Evolutionary conservation across 352 stramenopile genomes (phyloP).

Genomic region (Phytophthora idaei): DNA sequence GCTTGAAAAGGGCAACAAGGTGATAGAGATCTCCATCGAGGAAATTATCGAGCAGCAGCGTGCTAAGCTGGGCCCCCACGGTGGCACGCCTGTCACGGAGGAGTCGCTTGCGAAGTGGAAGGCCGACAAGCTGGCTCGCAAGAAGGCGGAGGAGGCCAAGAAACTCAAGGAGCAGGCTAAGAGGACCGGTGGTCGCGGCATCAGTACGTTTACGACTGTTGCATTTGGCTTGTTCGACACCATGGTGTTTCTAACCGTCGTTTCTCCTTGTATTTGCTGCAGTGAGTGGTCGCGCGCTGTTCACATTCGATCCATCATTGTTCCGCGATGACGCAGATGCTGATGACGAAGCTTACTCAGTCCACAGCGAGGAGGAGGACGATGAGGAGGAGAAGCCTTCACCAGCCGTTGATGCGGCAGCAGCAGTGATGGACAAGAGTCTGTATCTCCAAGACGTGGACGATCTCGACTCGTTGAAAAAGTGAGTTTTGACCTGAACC

Average conservation of each 20-base stretch:
- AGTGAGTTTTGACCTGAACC: conserved; percentile 42
- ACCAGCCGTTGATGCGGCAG: conserved; percentile 50
- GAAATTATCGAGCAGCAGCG: conserved; percentile 93
- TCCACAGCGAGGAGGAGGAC: conserved; percentile 64
- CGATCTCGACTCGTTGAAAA: conserved; percentile 79
- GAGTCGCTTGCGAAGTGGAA: conserved; percentile 92
- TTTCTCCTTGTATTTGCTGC: conserved; percentile 22
- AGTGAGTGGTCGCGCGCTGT: conserved; percentile 92
- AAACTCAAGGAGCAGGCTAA: conserved; percentile 86
- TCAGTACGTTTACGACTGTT: conserved; percentile 67
- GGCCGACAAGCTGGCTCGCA: conserved; percentile 77
- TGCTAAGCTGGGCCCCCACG: conserved; percentile 82
- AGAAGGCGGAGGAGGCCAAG: conserved; percentile 84
- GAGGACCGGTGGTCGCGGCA: conserved; percentile 78
- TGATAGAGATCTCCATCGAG: conserved; percentile 86
- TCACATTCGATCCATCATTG: conserved; percentile 90
- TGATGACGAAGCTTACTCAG: conserved; percentile 84
- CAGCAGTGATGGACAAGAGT: conserved; percentile 84
- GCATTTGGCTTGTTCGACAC: not conserved
- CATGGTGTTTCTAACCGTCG: conserved; percentile 8
- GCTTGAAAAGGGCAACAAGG: conserved; percentile 83
- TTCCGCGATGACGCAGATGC: conserved; percentile 92
- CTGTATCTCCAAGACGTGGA: conserved; percentile 83
- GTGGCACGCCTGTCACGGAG: conserved; percentile 87
- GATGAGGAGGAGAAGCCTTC: conserved; percentile 48